Percentiles rank a stretch among this genome's conserved stretches.
phyloP scores from a whole-genome alignment of 176 grass and related monocot genomes.

The Phyllostachys edulis region DNA sequence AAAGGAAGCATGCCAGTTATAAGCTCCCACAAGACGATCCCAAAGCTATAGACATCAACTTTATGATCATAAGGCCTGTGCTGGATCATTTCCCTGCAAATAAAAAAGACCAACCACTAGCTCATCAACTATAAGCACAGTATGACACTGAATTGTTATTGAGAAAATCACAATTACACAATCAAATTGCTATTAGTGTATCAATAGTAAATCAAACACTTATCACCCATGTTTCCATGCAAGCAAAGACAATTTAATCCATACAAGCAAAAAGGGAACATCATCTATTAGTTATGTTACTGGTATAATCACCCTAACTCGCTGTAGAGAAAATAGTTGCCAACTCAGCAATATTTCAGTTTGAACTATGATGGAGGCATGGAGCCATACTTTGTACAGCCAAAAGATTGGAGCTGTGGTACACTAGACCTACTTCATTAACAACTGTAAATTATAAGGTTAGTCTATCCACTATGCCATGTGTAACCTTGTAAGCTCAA shows the following conservation, averaged over 20 bases:
- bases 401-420: background rate
- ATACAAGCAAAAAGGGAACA: constrained; percentile 9
- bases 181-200: background rate
- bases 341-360: constrained; percentile 6
- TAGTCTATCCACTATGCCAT: background rate
- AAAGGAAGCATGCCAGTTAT: constrained; percentile 96
- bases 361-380: background rate
- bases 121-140: background rate
- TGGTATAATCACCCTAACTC: background rate
- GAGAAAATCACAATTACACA: constrained; percentile 18
- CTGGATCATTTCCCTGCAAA: constrained; percentile 94
- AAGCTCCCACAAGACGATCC: constrained; percentile 95
- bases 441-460: background rate
- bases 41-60: constrained; percentile 97
- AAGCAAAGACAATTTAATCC: background rate
- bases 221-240: background rate
- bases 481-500: constrained; percentile 3
- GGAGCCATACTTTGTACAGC: background rate
- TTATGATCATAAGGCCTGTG: constrained; percentile 96
- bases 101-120: background rate
- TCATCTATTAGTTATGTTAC: background rate
- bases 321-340: background rate
- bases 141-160: background rate
- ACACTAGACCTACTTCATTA: background rate
- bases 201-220: background rate